phyloP scores from a whole-genome alignment of 805 yeast genomes.

The Naumovozyma dairenensis region DNA sequence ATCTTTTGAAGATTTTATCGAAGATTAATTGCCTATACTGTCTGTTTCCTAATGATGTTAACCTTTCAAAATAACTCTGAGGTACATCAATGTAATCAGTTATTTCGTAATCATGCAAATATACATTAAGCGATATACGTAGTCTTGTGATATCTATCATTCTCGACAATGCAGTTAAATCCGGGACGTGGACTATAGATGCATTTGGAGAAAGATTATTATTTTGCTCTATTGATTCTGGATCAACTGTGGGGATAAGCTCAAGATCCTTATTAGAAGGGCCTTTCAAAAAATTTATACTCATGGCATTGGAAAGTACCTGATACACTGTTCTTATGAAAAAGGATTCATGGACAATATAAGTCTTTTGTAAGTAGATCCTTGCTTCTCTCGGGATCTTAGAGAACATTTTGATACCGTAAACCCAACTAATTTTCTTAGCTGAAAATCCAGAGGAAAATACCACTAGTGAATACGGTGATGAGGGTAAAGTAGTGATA shows the following conservation, averaged over 20 bases:
- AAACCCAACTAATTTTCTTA: constrained; percentile 47
- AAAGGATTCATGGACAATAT: constrained; percentile 88
- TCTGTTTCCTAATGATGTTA: constrained; percentile 22
- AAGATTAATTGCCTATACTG: constrained; percentile 34
- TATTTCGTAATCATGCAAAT: constrained; percentile 52
- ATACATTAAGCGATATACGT: constrained; percentile 67
- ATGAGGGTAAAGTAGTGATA: constrained; percentile 47
- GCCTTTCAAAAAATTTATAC: constrained; percentile 33
- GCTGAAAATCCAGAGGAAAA: constrained; percentile 73
- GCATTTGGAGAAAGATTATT: constrained; percentile 7
- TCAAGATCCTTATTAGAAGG: constrained; percentile 28
- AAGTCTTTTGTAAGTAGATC: constrained; percentile 48
- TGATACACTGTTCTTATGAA: constrained; percentile 70
- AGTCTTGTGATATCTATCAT: constrained; percentile 65
- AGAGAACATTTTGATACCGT: constrained; percentile 53
- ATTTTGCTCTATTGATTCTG: constrained; percentile 8
- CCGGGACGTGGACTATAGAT: constrained; percentile 34
- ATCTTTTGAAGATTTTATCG: constrained; percentile 43
- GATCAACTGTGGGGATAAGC: constrained; percentile 24
- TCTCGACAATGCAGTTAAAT: constrained; percentile 45
- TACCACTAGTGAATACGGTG: constrained; percentile 57
- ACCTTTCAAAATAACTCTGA: constrained; percentile 24
- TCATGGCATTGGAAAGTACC: constrained; percentile 52
- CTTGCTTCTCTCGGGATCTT: constrained; percentile 48
- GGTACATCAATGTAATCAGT: constrained; percentile 43